Conservation (phyloP, 1,139 yeast genomes). For the Candida pseudoviswanathii region DNA sequence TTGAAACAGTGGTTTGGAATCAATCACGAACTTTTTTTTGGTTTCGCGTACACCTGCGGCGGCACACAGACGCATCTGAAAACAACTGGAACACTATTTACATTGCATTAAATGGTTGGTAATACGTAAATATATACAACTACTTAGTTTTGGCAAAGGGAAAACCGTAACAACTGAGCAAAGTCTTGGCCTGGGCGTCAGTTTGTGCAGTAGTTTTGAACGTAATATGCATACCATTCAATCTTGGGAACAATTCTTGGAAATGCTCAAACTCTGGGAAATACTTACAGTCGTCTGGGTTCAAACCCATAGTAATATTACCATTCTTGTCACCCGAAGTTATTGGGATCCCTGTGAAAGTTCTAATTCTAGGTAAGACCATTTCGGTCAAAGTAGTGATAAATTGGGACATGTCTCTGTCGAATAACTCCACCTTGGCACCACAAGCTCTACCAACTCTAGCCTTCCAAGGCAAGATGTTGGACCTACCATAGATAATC, state of each 20-base stretch:
- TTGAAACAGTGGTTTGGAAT: no score
- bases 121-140: conserved; percentile 6
- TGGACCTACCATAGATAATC: conserved; percentile 71
- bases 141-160: conserved; percentile 52
- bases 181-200: conserved; percentile 87
- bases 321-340: conserved; percentile 85
- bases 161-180: conserved; percentile 80
- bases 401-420: conserved; percentile 86
- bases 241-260: conserved; percentile 86
- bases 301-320: conserved; percentile 82
- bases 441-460: conserved; percentile 93
- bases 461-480: conserved; percentile 84
- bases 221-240: conserved; percentile 85
- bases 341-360: conserved; percentile 76
- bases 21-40: no score
- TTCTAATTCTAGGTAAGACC: conserved; percentile 91
- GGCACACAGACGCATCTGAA: no score
- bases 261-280: conserved; percentile 95
- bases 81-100: conserved; percentile 1
- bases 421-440: conserved; percentile 76
- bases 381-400: conserved; percentile 84
- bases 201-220: conserved; percentile 88
- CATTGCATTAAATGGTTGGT: not conserved
- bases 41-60: no score
- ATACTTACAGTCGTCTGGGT: conserved; percentile 70